These are phyloP conservation scores for Phyllostachys edulis DNA, from an alignment of 176 grass and related monocot genomes.

Conservation along the genomic window DNA sequence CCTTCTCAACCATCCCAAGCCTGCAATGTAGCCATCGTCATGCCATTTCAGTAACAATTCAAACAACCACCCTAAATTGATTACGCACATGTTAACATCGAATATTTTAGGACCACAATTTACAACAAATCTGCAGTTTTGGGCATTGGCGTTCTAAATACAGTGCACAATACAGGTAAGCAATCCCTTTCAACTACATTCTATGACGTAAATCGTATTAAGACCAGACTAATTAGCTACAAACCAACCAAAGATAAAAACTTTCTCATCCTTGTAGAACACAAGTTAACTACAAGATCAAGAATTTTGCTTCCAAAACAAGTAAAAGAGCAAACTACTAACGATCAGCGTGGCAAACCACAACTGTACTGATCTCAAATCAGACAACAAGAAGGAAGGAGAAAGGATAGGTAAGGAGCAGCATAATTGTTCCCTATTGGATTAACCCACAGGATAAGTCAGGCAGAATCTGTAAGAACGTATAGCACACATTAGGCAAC, in stretches of 20 bases:
- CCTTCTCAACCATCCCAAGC: constrained; percentile 57
- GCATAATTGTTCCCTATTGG: too few species aligned
- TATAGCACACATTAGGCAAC: not conserved
- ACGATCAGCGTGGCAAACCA: too few species aligned
- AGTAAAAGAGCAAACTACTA: too few species aligned
- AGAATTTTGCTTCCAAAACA: too few species aligned
- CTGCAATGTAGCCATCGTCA: constrained; percentile 35
- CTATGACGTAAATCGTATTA: constrained; percentile 11
- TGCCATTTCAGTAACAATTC: constrained; percentile 21
- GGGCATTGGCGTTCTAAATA: not conserved
- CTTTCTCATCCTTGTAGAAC: not conserved
- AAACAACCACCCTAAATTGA: not conserved
- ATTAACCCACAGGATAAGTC: not conserved
- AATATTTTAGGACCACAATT: not conserved
- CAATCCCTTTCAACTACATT: not conserved
- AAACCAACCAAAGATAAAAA: constrained; percentile 25
- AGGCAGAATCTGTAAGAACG: not conserved
- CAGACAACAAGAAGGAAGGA: too few species aligned
- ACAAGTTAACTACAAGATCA: too few species aligned
- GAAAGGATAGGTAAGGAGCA: not conserved
- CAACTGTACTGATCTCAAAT: too few species aligned
- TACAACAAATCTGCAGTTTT: not conserved
- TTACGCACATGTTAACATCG: not conserved
- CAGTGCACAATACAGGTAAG: constrained; percentile 11
- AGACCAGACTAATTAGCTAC: not conserved